Evolutionary conservation across 306 rosid species (phyloP).

Genomic region (Calophaca sinica): DNA sequence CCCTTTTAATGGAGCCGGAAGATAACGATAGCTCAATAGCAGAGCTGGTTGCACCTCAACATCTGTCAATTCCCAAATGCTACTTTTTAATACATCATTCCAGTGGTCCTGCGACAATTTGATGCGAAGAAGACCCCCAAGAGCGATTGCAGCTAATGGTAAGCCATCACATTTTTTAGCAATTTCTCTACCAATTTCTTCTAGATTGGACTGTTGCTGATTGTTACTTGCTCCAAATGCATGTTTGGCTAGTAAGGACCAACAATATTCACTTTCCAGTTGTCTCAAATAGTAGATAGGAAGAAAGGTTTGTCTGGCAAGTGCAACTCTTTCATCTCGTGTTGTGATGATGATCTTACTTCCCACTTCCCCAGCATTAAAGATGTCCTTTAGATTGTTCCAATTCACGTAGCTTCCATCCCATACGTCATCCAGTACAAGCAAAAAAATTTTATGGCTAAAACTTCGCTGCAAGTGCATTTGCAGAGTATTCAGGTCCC

Average conservation of each 20-base stretch:
- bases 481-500: neutral
- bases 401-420: neutral
- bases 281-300: slow-evolving; percentile 32
- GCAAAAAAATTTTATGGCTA: neutral
- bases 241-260: slow-evolving; percentile 43
- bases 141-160: slow-evolving; percentile 51
- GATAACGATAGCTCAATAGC: slow-evolving; percentile 15
- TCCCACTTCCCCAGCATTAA: neutral
- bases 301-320: slow-evolving; percentile 40
- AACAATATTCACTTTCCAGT: slow-evolving; percentile 43
- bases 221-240: slow-evolving; percentile 27
- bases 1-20: slow-evolving; percentile 19
- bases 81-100: neutral
- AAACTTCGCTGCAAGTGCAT: neutral
- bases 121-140: slow-evolving; percentile 51
- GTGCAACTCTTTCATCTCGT: neutral
- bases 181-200: slow-evolving; percentile 48
- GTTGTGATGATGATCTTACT: neutral
- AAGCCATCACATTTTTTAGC: slow-evolving; percentile 42
- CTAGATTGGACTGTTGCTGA: neutral
- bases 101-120: slow-evolving; percentile 22
- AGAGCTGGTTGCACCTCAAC: neutral
- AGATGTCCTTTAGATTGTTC: neutral
- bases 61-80: neutral
- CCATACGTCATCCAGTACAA: neutral